A percentile compares a stretch with the other conserved stretches of the same genome.
Evolutionary conservation across 225 moss, liverwort and hornwort species (phyloP).

Genomic region (Physcomitrellopsis africana): DNA sequence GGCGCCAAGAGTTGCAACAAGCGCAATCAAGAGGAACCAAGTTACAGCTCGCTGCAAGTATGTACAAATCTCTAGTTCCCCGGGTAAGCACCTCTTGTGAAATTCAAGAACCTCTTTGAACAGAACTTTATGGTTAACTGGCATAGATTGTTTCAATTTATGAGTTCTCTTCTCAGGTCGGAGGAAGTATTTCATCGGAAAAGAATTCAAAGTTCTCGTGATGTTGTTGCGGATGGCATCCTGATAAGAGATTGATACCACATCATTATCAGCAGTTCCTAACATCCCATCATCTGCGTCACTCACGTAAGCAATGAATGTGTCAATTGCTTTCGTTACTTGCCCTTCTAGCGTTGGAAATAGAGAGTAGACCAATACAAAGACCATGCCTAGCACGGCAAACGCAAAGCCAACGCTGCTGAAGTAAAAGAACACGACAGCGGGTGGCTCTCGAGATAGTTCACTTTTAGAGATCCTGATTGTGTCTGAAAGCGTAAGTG

Average conservation of each 20-base stretch:
- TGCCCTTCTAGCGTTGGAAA: slow-evolving; percentile 18
- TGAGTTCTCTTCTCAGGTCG: neutral
- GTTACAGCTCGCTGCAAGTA: neutral
- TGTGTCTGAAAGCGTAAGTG: neutral
- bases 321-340: slow-evolving; percentile 22
- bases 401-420: slow-evolving; percentile 24
- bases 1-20: slow-evolving; percentile 7
- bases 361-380: neutral
- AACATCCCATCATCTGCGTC: neutral
- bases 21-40: slow-evolving; percentile 15
- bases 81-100: neutral
- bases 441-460: neutral
- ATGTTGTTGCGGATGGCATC: slow-evolving; percentile 23
- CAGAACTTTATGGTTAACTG: slow-evolving; percentile 14
- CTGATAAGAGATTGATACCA: slow-evolving; percentile 23
- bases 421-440: slow-evolving; percentile 5
- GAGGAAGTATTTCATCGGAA: slow-evolving; percentile 18
- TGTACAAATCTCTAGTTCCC: slow-evolving; percentile 9
- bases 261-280: slow-evolving; percentile 3
- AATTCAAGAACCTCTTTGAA: slow-evolving; percentile 13
- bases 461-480: slow-evolving; percentile 1
- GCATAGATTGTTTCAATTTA: neutral
- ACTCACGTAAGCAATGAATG: slow-evolving; percentile 16
- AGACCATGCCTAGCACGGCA: slow-evolving; percentile 9
- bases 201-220: slow-evolving; percentile 4